Conservation (phyloP, 1,284 basidiomycete genomes). For the Microstroma glucosiphilum region DNA sequence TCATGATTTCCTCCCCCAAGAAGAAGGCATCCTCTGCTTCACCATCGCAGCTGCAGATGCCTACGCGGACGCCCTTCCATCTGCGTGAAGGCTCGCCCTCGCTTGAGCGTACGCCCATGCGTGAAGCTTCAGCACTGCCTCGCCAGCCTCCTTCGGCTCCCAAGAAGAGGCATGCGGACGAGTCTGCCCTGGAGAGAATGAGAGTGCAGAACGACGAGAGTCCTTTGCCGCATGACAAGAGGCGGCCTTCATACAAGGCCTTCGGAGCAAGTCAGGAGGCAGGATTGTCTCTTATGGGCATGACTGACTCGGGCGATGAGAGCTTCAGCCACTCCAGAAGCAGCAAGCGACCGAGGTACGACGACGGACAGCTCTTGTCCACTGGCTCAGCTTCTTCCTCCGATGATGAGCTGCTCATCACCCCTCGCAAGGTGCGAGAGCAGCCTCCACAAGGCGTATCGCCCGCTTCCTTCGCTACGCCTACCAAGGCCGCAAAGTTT, state of each 20-base stretch:
- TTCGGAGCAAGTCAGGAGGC: slow-evolving; percentile 3
- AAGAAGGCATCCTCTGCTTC: slow-evolving; percentile 8
- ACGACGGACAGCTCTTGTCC: not conserved
- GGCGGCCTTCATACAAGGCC: not conserved
- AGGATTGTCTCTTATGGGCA: not conserved
- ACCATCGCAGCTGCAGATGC: not conserved
- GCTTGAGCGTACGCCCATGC: slow-evolving; percentile 22
- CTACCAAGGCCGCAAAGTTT: slow-evolving; percentile 24
- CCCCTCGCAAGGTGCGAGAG: slow-evolving; percentile 24
- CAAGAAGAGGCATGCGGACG: not conserved
- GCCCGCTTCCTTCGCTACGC: slow-evolving; percentile 23
- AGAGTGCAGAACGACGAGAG: not conserved
- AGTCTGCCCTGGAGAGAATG: not conserved
- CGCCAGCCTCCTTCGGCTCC: slow-evolving; percentile 5
- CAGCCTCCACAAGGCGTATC: slow-evolving; percentile 16
- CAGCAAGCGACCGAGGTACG: no score
- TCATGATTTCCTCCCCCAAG: slow-evolving; percentile 15
- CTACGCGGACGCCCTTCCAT: not conserved
- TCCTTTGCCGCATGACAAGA: not conserved
- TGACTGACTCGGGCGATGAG: slow-evolving; percentile 15
- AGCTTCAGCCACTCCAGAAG: not conserved
- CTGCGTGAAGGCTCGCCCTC: slow-evolving; percentile 15
- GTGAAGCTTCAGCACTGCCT: slow-evolving; percentile 13
- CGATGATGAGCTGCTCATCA: slow-evolving; percentile 30
- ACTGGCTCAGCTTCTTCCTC: slow-evolving; percentile 16